Base-by-base conservation (phyloP, 1,139 yeast species). In the Kurtzmaniella quercitrusa region DNA sequence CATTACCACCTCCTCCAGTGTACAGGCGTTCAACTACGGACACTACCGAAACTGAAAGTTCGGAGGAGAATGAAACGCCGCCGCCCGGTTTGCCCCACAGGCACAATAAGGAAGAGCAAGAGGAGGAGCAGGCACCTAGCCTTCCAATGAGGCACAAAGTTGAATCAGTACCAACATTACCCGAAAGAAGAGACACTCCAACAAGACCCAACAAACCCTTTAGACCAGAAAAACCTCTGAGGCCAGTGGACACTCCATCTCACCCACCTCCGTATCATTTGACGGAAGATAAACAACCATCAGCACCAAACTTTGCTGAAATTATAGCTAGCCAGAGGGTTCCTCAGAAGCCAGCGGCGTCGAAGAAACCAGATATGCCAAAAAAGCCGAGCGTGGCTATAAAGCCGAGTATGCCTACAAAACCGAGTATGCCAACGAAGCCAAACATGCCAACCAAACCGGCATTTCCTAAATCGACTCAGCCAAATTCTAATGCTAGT, bases 401-500 rank as follows among this genome's bases (percentile, higher is more conserved):
- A 8, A 43, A 40, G 29, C 46, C 41, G n/a, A 38, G 14, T 4
- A 43, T 40, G 31, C 46, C 44, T 17, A 15, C 34, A 12, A 41
- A 43, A 27, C 48, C 50, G 12, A 15, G 31, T 7, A 1, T 16
- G 18, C 41, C 44, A 34, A 42, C 37, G 46, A 31, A 31, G 18
- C 36, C 36, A 16, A 16, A 10, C 16, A 31, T 31, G 8, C 11
- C 18, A 3, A 31, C 16, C 18, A 31, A 31, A 10, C 36, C 60
- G 8, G 49, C 25, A 14, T 46, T 49, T 5, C 52, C 51, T 2
- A 48, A 37, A 10, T n/a, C 31, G 14, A 11, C n/a, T 11, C 31
- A 11, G n/a, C 31, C 7, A 27, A 61, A 55, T 43, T 60, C 65
- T 15, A 6, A 5, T 10, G 14, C 14, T 10, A 27, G 23, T 21